These are phyloP conservation scores for Tetracentron sinense DNA, from an alignment of 164 flowering plant species.

Conservation along the genomic window DNA sequence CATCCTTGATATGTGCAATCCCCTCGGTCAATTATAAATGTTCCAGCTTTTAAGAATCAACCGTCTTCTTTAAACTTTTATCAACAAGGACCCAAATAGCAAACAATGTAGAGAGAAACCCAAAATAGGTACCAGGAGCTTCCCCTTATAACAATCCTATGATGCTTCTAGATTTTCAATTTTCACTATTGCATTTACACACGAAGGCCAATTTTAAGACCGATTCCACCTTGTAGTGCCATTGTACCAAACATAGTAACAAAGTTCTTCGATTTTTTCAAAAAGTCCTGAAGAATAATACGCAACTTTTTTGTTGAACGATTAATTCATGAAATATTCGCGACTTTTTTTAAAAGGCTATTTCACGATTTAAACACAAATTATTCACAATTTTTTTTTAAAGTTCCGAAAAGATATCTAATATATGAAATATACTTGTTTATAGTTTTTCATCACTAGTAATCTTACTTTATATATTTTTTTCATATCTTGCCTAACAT, in stretches of 20 bases:
- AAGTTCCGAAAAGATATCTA: no score
- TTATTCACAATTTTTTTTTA: no score
- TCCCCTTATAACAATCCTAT: neutral
- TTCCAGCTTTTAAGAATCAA: neutral
- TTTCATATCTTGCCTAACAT: no score
- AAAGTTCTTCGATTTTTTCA: neutral
- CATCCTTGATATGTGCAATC: no score
- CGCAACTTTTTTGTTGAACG: no score
- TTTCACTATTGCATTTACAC: neutral
- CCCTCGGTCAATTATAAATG: neutral
- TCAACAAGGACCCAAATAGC: neutral
- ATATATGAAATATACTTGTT: no score
- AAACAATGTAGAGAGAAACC: neutral
- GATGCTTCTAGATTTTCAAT: neutral
- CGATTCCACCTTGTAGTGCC: neutral
- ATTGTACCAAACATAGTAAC: neutral
- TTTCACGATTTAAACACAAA: no score
- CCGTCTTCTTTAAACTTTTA: neutral
- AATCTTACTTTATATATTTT: no score
- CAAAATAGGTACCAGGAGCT: neutral
- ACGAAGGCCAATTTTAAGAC: neutral
- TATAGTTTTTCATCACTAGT: no score
- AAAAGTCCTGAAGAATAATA: no score
- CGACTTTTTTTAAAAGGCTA: no score
- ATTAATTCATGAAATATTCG: no score